phyloP scores from a whole-genome alignment of 768 basidiomycete species.

The Rhizopogon roseolus region DNA sequence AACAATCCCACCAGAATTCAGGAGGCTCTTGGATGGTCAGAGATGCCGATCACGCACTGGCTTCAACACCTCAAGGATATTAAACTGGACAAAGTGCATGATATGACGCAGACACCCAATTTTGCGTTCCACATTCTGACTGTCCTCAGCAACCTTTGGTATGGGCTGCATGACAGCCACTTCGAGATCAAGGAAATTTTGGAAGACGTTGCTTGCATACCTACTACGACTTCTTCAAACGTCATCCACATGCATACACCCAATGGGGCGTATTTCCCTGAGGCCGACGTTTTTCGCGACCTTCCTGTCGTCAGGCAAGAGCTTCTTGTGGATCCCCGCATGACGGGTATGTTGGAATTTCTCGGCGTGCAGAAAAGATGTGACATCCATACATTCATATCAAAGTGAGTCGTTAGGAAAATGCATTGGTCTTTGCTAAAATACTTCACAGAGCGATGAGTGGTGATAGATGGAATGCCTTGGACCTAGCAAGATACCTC shows the following conservation, averaged over 20 bases:
- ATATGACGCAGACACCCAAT: conserved; percentile 53
- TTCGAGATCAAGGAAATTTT: conserved; percentile 26
- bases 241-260: conserved; percentile 33
- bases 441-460: not conserved
- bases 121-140: conserved; percentile 76
- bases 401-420: not conserved
- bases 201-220: conserved; percentile 53
- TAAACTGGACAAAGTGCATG: conserved; percentile 41
- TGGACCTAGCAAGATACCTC: not conserved
- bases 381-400: not conserved
- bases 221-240: conserved; percentile 52
- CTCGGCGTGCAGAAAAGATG: not conserved
- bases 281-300: conserved; percentile 81
- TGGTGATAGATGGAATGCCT: not conserved
- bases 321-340: not conserved
- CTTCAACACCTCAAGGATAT: conserved; percentile 51
- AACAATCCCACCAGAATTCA: conserved; percentile 45
- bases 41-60: conserved; percentile 58
- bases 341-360: not conserved
- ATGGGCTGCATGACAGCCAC: not conserved
- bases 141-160: conserved; percentile 12
- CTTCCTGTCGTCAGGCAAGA: conserved; percentile 56
- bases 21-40: conserved; percentile 38
- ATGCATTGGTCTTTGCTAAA: not conserved
- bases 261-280: conserved; percentile 72